A percentile compares a stretch with the other conserved stretches of the same genome.
These are phyloP conservation scores for Solanum dulcamara DNA, from an alignment of 257 asterid species.

Conservation along the genomic window DNA sequence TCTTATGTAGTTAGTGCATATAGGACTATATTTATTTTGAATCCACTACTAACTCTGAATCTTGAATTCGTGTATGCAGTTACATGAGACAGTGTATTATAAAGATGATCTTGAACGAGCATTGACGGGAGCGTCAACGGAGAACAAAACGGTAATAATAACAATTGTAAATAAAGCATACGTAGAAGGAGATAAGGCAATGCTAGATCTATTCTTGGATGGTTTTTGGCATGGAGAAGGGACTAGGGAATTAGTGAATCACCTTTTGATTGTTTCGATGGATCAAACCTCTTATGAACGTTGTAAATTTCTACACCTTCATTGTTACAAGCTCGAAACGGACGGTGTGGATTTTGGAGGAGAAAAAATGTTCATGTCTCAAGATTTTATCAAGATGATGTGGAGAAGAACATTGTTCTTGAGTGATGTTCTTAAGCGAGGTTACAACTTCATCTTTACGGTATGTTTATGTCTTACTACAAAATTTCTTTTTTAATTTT, in stretches of 20 bases:
- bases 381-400: constrained; percentile 25
- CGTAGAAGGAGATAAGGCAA: constrained; percentile 47
- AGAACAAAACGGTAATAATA: constrained; percentile 46
- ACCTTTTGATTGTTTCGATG: constrained; percentile 52
- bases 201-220: constrained; percentile 71
- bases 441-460: constrained; percentile 31
- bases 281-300: constrained; percentile 44
- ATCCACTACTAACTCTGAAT: neutral
- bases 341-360: constrained; percentile 27
- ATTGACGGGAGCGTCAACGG: constrained; percentile 34
- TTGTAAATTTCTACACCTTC: constrained; percentile 39
- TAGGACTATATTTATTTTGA: neutral
- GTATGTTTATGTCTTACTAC: neutral
- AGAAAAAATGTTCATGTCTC: constrained; percentile 21
- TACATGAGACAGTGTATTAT: neutral
- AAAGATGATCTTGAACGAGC: constrained; percentile 36
- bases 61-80: neutral
- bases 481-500: neutral
- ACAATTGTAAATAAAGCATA: constrained; percentile 56
- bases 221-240: constrained; percentile 72
- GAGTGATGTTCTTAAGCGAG: constrained; percentile 18
- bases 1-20: neutral
- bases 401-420: constrained; percentile 26
- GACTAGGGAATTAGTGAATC: constrained; percentile 32
- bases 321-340: constrained; percentile 42